Percentiles rank a stretch among this genome's conserved stretches.
Conservation (phyloP, 768 basidiomycete genomes). For the Amanita rubescens region DNA sequence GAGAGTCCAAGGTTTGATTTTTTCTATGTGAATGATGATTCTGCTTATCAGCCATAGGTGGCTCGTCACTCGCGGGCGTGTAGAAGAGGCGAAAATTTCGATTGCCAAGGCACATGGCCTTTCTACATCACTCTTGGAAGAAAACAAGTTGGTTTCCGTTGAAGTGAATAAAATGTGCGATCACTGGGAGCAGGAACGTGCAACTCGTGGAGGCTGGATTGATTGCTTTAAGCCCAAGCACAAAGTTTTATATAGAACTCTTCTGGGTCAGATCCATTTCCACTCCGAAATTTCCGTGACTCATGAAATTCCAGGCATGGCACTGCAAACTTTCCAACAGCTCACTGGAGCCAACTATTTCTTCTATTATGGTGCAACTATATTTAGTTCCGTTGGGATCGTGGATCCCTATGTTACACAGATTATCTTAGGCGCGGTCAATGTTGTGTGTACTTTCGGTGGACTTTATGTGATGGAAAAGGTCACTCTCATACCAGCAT, state of each 20-base stretch:
- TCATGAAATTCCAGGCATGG: conserved; percentile 34
- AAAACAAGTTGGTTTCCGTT: conserved; percentile 33
- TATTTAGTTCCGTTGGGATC: conserved; percentile 63
- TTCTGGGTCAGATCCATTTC: conserved; percentile 30
- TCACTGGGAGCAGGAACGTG: conserved; percentile 43
- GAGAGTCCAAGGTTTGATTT: conserved; percentile 44
- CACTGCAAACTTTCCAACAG: conserved; percentile 64
- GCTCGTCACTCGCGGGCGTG: conserved; percentile 42
- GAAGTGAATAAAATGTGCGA: conserved; percentile 50
- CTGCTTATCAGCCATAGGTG: conserved; percentile 27
- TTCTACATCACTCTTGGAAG: conserved; percentile 27
- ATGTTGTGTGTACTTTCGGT: conserved; percentile 64
- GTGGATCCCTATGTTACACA: conserved; percentile 62
- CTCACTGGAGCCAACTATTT: conserved; percentile 67
- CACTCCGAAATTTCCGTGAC: neutral
- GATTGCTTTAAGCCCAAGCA: conserved; percentile 53
- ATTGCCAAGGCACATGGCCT: conserved; percentile 46
- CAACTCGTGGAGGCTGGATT: conserved; percentile 48
- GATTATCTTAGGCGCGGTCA: conserved; percentile 69
- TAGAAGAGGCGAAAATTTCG: conserved; percentile 41
- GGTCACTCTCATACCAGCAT: conserved; percentile 22
- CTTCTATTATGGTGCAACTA: conserved; percentile 60
- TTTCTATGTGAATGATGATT: conserved; percentile 1
- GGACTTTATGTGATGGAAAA: conserved; percentile 70
- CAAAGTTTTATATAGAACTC: conserved; percentile 58